These are phyloP conservation scores for Tricholoma hemisulphureum DNA, from an alignment of 768 basidiomycete genomes.

Conservation along the genomic window DNA sequence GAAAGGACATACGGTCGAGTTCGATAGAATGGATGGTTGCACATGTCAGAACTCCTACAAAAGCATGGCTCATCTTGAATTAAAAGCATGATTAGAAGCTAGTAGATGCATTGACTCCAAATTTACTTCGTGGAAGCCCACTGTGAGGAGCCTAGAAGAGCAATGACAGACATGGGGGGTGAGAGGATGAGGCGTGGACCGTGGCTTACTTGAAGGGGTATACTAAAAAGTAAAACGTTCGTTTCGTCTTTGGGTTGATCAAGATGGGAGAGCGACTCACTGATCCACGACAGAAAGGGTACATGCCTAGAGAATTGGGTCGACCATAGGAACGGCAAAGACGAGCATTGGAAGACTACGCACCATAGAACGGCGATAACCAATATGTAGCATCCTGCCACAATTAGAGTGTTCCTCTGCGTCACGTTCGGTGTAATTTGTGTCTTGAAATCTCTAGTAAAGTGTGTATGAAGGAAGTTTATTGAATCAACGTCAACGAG, in stretches of 20 bases:
- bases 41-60: constrained; percentile 78
- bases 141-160: constrained; percentile 64
- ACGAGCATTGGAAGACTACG: constrained; percentile 17
- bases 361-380: constrained; percentile 81
- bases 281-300: constrained; percentile 66
- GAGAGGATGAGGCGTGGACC: neutral
- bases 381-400: constrained; percentile 73
- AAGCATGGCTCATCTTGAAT: constrained; percentile 79
- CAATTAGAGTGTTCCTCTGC: constrained; percentile 74
- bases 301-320: constrained; percentile 57
- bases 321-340: neutral
- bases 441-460: constrained; percentile 39
- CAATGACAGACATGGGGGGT: neutral
- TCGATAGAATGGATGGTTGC: constrained; percentile 84
- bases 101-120: neutral
- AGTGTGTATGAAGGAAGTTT: constrained; percentile 18
- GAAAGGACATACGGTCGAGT: constrained; percentile 68
- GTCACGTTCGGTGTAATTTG: constrained; percentile 65
- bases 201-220: constrained; percentile 86
- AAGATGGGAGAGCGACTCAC: constrained; percentile 44
- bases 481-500: neutral
- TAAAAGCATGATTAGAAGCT: neutral
- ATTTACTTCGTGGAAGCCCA: constrained; percentile 83
- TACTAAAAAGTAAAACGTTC: constrained; percentile 43
- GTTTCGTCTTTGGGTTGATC: neutral